Evolutionary conservation across 2,329 filamentous ascomycete genomes (phyloP), one percentile per base, ranked within the genome.

Genomic region (Trichoderma lentiforme): DNA sequence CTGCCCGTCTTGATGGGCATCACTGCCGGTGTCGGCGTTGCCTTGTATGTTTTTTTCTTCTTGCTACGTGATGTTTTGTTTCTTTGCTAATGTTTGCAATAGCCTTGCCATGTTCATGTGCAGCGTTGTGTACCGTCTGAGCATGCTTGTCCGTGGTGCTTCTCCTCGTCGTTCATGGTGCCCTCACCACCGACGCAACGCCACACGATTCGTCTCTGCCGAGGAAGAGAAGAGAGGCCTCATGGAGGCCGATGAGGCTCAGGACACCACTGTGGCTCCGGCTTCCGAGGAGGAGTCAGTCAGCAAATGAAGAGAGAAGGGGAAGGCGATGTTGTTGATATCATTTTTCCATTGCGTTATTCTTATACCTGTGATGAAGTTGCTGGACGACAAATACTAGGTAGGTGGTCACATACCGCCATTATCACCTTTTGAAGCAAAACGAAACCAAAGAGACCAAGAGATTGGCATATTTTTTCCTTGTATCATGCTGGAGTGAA

Each of bases 1-100:
- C 83, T 93, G 51, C 92, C 92, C 2, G 84, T 93, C 68, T 82
- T 92, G 67, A 86, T 93, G 74, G 92, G 92, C 72, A 86, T 93
- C 74, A 85, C 89, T 28, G 90, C 90, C 58, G 92, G 92, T 77
- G 86, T 93, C 70, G 85, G 86, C 34, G 89, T 91, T 74, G 91
- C 91, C 80, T 79, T 92, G 86, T 88, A 83, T 79, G 86, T 84
- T 39, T 2, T 2, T 9, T 43, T 58, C 24, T 21, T 24, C 11
- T 15, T 26, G 9, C n/a, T 15, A 26, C 34, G 5, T 30, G 15
- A 36, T 30, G 39, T 1, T 11, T 15, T 47, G 21, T 21, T 30
- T 51, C 9, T 34, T 62, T 70, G 43, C 82, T 83, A 76, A 84
- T 75, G 28, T 18, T 21, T 58, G 30, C 15, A 21, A 58, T 70